Evolutionary conservation across 2,329 filamentous ascomycete species (phyloP).

Genomic region (Exophiala oligosperma): DNA sequence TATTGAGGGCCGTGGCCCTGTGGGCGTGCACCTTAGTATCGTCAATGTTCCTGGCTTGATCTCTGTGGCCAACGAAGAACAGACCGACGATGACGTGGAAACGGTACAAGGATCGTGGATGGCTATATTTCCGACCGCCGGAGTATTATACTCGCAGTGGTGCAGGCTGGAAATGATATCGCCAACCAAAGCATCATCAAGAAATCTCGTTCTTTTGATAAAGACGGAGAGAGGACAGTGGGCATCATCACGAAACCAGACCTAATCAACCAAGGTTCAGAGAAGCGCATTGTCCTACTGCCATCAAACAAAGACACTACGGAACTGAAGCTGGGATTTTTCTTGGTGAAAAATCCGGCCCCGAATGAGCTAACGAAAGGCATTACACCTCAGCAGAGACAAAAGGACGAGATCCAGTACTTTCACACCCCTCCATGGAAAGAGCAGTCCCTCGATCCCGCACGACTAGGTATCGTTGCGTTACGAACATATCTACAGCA

Average conservation of each 20-base stretch:
- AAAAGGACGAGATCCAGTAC: not conserved
- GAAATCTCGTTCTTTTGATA: not conserved
- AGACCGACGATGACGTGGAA: constrained; percentile 47
- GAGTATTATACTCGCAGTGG: constrained; percentile 50
- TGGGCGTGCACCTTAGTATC: constrained; percentile 48
- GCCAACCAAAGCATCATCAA: not conserved
- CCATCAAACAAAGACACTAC: constrained; percentile 32
- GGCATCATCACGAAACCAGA: constrained; percentile 1
- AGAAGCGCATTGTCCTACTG: constrained; percentile 30
- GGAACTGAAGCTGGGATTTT: constrained; percentile 33
- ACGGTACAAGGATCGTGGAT: constrained; percentile 48
- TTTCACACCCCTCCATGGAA: not conserved
- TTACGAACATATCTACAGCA: not conserved
- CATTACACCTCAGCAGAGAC: not conserved
- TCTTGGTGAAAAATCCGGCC: constrained; percentile 31
- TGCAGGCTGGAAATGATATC: constrained; percentile 28
- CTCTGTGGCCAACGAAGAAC: constrained; percentile 42
- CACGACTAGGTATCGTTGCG: not conserved
- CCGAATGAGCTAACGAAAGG: constrained; percentile 23
- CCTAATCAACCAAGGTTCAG: constrained; percentile 13
- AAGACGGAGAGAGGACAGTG: not conserved
- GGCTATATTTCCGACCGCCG: constrained; percentile 42
- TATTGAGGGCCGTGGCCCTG: constrained; percentile 33
- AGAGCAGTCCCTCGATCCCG: not conserved
- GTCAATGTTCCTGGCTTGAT: constrained; percentile 60